Conservation (phyloP, 257 asterid genomes). For the Osmanthus fragrans region DNA sequence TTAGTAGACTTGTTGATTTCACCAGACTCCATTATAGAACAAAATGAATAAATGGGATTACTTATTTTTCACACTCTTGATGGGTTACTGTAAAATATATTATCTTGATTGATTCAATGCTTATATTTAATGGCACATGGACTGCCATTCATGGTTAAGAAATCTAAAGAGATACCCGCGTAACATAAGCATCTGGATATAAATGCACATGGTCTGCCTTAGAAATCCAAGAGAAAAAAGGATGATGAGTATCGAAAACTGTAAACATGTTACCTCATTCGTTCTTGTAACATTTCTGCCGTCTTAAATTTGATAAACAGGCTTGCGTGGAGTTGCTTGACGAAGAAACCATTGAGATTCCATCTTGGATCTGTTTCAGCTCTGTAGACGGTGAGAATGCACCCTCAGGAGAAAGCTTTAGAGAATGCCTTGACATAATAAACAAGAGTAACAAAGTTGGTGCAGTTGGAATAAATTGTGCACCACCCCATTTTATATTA, state of each 20-base stretch:
- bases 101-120: neutral
- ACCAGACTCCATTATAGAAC: neutral
- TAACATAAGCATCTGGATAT: neutral
- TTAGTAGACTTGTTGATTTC: neutral
- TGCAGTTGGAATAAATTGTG: slow-evolving; percentile 81
- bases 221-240: neutral
- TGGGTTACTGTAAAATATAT: neutral
- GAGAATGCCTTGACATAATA: slow-evolving; percentile 51
- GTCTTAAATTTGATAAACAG: slow-evolving; percentile 31
- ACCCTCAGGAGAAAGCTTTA: slow-evolving; percentile 83
- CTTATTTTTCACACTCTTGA: neutral
- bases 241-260: neutral
- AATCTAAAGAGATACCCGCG: neutral
- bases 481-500: slow-evolving; percentile 79
- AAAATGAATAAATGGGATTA: neutral
- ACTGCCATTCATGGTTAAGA: neutral
- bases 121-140: neutral
- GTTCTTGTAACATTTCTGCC: neutral
- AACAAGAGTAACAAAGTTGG: slow-evolving; percentile 52
- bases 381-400: slow-evolving; percentile 72
- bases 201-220: neutral
- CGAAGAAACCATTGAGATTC: slow-evolving; percentile 61
- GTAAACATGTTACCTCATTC: neutral
- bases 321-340: slow-evolving; percentile 77
- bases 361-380: slow-evolving; percentile 90